Base-by-base conservation (phyloP, 306 rosid species). In the Arachis stenosperma region DNA sequence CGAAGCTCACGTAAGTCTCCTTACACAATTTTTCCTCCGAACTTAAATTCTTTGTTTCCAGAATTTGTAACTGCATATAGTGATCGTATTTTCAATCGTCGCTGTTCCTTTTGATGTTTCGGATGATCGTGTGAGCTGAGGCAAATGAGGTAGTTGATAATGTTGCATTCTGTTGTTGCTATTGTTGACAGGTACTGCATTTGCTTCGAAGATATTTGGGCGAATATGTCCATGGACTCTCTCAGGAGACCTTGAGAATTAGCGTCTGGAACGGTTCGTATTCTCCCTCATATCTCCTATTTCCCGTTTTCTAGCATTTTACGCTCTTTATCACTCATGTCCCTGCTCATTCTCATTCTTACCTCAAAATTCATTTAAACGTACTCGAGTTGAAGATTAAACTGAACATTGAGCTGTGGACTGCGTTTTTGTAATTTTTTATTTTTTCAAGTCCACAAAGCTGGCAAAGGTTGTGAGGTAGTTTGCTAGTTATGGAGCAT, bases 161-260 rank as follows among this genome's bases (percentile, higher is more conserved):
- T 33, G 37, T 33, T 33, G 37, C 37, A 33, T 33, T 33, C 37
- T 42, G 67, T 40, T 74, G 47, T 61, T 74, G 71, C 11, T 11
- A 74, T 75, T 78, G 51, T 70, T 76, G 40, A 37, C 62, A 94
- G 99, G 97, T 94, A 56, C 83, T 94, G 75, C 97, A 94, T 87
- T 85, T 94, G 83, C 97, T 94, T 68, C 87, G 93, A 53, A 89
- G 79, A 75, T 91, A 91, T 83, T 79, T 94, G 88, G 99, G 99
- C 15, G 99, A 94, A 84, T 94, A 94, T 85, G 97, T 94, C 33
- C 96, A 94, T 57, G 99, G 97, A 67, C 97, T 94, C 83, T 94
- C 99, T 29, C 48, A 81, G 43, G 97, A 94, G 83, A 96, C 99
- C 50, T 79, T 94, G 81, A 85, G 97, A 81, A 94, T 94, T 51